Evolutionary conservation across 148 eudicot genomes (phyloP).

Genomic region (Chenopodium album): DNA sequence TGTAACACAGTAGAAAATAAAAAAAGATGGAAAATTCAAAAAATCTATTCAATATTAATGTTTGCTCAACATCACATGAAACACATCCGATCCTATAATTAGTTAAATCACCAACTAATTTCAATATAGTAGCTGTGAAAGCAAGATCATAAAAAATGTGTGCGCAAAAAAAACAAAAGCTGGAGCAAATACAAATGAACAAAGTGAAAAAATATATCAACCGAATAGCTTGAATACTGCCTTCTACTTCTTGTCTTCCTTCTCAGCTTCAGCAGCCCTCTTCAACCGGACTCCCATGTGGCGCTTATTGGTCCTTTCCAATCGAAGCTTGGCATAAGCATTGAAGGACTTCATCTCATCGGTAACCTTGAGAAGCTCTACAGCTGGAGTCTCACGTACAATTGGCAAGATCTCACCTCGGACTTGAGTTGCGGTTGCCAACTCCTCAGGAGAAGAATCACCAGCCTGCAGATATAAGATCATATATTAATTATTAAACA

Average conservation of each 20-base stretch:
- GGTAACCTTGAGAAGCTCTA: slow-evolving; percentile 54
- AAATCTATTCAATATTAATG: neutral
- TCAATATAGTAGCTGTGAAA: neutral
- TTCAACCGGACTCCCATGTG: slow-evolving; percentile 50
- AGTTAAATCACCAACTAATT: neutral
- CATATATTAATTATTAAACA: neutral
- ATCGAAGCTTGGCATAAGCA: slow-evolving; percentile 49
- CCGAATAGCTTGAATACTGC: slow-evolving; percentile 36
- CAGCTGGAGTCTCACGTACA: slow-evolving; percentile 30
- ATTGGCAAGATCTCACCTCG: slow-evolving; percentile 51
- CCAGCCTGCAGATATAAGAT: slow-evolving; percentile 59
- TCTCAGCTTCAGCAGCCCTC: slow-evolving; percentile 66
- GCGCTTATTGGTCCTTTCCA: slow-evolving; percentile 50
- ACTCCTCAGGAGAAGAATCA: slow-evolving; percentile 54
- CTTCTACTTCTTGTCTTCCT: slow-evolving; percentile 59
- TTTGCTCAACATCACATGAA: neutral
- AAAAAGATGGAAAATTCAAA: neutral
- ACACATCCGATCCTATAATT: neutral
- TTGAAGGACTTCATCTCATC: slow-evolving; percentile 54
- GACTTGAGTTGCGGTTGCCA: slow-evolving; percentile 50
- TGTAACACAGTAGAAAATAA: neutral
- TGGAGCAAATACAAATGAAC: slow-evolving; percentile 34
- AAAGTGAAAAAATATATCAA: neutral
- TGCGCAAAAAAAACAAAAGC: neutral
- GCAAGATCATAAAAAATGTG: neutral